Conservation (phyloP, 2,329 filamentous ascomycete species). For the Nigrospora oryzae region DNA sequence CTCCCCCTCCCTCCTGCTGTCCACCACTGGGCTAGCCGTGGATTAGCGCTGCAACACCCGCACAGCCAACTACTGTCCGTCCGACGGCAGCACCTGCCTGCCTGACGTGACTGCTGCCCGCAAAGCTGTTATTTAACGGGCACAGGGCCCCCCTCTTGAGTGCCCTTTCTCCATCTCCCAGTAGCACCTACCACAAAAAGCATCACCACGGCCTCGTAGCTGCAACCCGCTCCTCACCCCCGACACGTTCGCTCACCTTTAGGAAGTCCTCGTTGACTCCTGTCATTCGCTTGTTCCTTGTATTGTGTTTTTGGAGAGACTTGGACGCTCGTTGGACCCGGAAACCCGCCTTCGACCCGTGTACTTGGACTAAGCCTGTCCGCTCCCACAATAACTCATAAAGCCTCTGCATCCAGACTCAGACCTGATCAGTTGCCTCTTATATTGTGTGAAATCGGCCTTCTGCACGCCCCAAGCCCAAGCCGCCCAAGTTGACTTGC, state of each 20-base stretch:
- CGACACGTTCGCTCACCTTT: slow-evolving; percentile 19
- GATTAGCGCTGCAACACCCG: no score
- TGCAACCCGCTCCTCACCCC: not conserved
- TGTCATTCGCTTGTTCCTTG: slow-evolving; percentile 61
- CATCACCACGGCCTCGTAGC: no score
- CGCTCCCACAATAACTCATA: slow-evolving; percentile 7
- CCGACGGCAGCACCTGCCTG: no score
- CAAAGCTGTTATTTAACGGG: no score
- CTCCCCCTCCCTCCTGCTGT: no score
- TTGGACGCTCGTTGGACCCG: slow-evolving; percentile 14
- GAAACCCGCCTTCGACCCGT: slow-evolving; percentile 20
- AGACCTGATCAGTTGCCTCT: slow-evolving; percentile 8
- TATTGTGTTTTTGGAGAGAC: slow-evolving; percentile 34
- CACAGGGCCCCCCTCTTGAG: no score
- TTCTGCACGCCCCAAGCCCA: slow-evolving; percentile 11
- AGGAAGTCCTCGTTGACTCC: slow-evolving; percentile 69
- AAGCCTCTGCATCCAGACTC: not conserved
- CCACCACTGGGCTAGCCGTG: no score
- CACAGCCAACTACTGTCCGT: no score
- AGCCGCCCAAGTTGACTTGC: slow-evolving; percentile 13
- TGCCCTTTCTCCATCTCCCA: no score
- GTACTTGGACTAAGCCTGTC: slow-evolving; percentile 8
- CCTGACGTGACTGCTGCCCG: no score
- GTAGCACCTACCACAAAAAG: no score
- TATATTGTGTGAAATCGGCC: slow-evolving; percentile 8